These are phyloP conservation scores for Isabelozyma heimii DNA, from an alignment of 805 yeast species.

Conservation along the genomic window DNA sequence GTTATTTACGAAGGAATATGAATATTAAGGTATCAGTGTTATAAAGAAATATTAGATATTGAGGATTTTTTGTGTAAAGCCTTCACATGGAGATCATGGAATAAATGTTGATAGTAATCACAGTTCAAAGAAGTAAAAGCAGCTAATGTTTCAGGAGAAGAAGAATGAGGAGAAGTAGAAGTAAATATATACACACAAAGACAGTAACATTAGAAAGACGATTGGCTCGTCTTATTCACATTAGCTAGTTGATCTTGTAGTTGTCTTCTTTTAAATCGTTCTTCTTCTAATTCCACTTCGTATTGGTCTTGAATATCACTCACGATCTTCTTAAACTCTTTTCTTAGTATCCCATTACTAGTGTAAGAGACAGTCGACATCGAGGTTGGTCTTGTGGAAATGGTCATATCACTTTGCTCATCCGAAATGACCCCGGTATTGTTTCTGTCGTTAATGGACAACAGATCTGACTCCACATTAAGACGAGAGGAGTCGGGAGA, in stretches of 20 bases:
- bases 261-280: slow-evolving; percentile 49
- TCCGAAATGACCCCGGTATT: slow-evolving; percentile 4
- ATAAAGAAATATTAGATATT: too few species aligned
- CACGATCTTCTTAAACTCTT: slow-evolving; percentile 67
- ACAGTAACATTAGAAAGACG: neutral
- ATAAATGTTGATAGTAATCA: neutral
- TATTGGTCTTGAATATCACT: slow-evolving; percentile 59
- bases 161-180: neutral
- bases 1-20: too few species aligned
- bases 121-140: neutral
- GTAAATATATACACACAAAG: neutral
- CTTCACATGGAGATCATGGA: too few species aligned
- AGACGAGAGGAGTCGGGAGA: neutral
- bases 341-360: slow-evolving; percentile 56
- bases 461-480: neutral
- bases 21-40: too few species aligned
- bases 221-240: neutral
- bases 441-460: neutral
- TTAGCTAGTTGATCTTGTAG: slow-evolving; percentile 26
- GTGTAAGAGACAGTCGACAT: slow-evolving; percentile 15
- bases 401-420: slow-evolving; percentile 17
- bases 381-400: slow-evolving; percentile 13
- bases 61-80: too few species aligned
- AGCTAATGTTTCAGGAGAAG: neutral
- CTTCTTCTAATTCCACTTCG: slow-evolving; percentile 56